phyloP scores from a whole-genome alignment of 305 asterid species.

The Solanum hybrid region DNA sequence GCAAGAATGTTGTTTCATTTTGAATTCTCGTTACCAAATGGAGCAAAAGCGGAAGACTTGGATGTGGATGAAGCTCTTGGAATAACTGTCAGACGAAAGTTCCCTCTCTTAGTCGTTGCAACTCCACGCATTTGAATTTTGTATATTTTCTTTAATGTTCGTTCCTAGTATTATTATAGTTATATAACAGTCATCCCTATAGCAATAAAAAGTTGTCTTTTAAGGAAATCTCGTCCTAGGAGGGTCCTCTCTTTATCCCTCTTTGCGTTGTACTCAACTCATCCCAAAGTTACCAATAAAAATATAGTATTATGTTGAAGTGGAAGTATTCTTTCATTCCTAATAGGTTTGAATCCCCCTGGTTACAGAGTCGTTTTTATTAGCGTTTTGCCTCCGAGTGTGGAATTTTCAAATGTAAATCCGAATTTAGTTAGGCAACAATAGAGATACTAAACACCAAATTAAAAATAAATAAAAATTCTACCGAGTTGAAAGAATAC shows the following conservation, averaged over 20 bases:
- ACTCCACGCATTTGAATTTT: background rate
- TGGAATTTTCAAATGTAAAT: too few relatives aligned
- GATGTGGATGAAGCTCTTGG: slow-evolving; percentile 15
- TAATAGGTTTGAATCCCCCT: background rate
- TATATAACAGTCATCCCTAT: background rate
- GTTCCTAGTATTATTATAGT: background rate
- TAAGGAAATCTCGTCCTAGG: background rate
- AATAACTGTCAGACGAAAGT: background rate
- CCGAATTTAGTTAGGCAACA: too few relatives aligned
- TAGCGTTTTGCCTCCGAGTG: too few relatives aligned
- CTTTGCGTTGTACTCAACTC: background rate
- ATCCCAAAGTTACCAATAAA: background rate
- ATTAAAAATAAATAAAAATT: too few relatives aligned
- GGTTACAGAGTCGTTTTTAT: too few relatives aligned
- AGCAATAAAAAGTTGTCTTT: background rate
- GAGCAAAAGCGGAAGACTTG: background rate
- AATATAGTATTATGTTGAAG: too few relatives aligned
- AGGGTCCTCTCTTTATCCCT: background rate
- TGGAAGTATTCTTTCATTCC: background rate
- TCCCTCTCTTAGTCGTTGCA: slow-evolving; percentile 11
- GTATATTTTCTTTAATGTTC: background rate
- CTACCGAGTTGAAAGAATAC: background rate
- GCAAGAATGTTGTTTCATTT: slow-evolving; percentile 13
- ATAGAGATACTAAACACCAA: too few relatives aligned
- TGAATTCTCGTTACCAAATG: slow-evolving; percentile 13